Evolutionary conservation across 768 basidiomycete species (phyloP), one percentile per base, ranked within the genome.

Genomic region (Boletus sensibilis): DNA sequence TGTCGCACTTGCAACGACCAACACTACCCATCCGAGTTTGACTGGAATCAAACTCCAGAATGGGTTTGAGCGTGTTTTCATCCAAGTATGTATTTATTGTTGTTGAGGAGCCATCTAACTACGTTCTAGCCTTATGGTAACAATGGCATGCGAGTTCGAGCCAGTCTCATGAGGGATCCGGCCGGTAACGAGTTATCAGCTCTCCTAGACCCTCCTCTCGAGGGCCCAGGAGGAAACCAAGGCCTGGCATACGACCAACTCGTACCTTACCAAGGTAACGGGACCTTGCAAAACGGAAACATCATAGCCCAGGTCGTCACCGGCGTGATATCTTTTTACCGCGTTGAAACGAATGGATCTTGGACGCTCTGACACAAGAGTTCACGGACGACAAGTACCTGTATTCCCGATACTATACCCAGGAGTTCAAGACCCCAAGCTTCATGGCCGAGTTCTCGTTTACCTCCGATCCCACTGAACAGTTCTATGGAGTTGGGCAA

Each of bases 401-500:
- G 16, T 56, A 14, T 29, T 56, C 25, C 68, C 46, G 74, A 51
- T 71, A 64, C 52, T 74, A 74, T 25, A n/a, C 34, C 21, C 21
- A 48, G 33, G 47, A 48, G 14, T 55, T 60, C 57, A 42, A 25
- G 14, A 21, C 31, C 42, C 66, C 64, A 27, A 71, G 65, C 46
- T 76, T 74, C 53, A 53, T 65, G 20, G 71, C 71, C 25, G 57
- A 69, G 35, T 75, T 74, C 11, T 43, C 59, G 61, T 74, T 74
- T 56, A 61, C 64, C 13, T 63, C 70, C 5, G 64, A 68, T 53
- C 67, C 70, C 14, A 66, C 71, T 25, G 74, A 75, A 46, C 71
- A 72, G 53, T 70, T 76, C 52, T 74, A 70, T 59, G 75, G 74
- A 5, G 60, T 64, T 7, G 75, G 75, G 3, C 73, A 76, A 56